Evolutionary conservation across 805 yeast genomes (phyloP).

Genomic region (Candida tibetensis): DNA sequence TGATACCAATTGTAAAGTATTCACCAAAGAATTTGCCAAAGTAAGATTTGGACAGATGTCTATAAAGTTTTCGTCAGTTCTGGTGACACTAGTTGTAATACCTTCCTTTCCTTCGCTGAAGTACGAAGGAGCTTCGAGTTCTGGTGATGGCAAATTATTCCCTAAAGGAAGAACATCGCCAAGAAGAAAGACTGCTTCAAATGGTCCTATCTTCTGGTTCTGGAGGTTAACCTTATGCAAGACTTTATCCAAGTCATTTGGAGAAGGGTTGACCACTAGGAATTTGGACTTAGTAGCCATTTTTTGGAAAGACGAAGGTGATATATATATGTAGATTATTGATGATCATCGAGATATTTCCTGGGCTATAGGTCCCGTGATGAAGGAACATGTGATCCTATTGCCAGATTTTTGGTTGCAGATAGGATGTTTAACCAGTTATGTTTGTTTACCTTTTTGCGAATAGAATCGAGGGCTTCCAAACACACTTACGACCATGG

Average conservation of each 20-base stretch:
- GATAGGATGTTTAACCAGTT: no score
- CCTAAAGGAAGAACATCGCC: slow-evolving; percentile 41
- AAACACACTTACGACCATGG: slow-evolving; percentile 1
- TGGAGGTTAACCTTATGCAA: slow-evolving; percentile 46
- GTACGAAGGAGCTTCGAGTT: slow-evolving; percentile 22
- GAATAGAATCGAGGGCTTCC: no score
- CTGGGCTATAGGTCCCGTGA: no score
- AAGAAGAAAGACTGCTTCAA: slow-evolving; percentile 51
- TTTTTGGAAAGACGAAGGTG: neutral
- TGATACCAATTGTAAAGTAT: slow-evolving; percentile 32
- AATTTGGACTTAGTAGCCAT: slow-evolving; percentile 26
- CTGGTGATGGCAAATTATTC: slow-evolving; percentile 17
- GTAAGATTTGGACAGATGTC: slow-evolving; percentile 26
- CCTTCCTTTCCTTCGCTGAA: slow-evolving; percentile 23
- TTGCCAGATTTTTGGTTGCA: no score
- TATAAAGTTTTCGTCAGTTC: slow-evolving; percentile 18
- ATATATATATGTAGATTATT: no score
- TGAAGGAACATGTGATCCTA: no score
- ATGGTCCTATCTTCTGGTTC: slow-evolving; percentile 62
- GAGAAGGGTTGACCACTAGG: slow-evolving; percentile 47
- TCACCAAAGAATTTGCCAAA: slow-evolving; percentile 33
- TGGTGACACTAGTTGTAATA: slow-evolving; percentile 8
- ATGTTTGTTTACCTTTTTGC: neutral
- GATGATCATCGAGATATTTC: no score
- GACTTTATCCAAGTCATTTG: slow-evolving; percentile 41